Evolutionary conservation across 1,284 basidiomycete species (phyloP).

Genomic region (Bondarzewia mesenterica): DNA sequence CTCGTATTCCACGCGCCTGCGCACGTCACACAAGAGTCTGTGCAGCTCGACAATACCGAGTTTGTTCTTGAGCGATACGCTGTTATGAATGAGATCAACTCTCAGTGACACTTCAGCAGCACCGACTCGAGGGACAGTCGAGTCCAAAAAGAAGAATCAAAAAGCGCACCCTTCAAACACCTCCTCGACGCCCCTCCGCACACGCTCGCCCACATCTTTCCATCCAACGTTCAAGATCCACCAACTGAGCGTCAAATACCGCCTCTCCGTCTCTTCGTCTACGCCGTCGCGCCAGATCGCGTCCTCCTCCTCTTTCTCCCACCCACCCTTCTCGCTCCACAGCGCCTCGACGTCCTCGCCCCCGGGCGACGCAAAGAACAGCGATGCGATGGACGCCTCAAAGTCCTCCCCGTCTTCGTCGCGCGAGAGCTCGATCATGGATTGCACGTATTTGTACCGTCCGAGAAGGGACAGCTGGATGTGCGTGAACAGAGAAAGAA

Average conservation of each 20-base stretch:
- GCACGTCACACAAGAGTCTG: conserved; percentile 59
- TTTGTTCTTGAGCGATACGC: conserved; percentile 73
- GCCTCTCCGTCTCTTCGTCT: conserved; percentile 59
- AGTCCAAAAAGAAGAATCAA: conserved; percentile 2
- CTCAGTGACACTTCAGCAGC: no score
- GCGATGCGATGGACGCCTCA: conserved; percentile 29
- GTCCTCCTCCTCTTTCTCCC: conserved; percentile 22
- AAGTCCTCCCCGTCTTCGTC: conserved; percentile 46
- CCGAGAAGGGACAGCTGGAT: conserved; percentile 81
- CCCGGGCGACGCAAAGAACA: conserved; percentile 16
- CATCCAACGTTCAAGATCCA: conserved; percentile 88
- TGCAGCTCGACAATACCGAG: conserved; percentile 63
- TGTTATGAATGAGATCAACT: conserved; percentile 24
- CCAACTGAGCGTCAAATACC: conserved; percentile 83
- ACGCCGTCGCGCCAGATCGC: conserved; percentile 28
- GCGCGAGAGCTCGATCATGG: conserved; percentile 54
- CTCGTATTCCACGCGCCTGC: conserved; percentile 67
- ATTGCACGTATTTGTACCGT: conserved; percentile 72
- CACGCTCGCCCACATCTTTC: conserved; percentile 71
- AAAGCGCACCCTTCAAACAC: conserved; percentile 66
- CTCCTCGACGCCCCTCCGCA: conserved; percentile 68
- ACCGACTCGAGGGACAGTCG: no score
- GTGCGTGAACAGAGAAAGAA: conserved; percentile 76
- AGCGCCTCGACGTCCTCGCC: conserved; percentile 14
- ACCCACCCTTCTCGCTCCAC: conserved; percentile 17